Evolutionary conservation across 306 rosid species (phyloP).

Genomic region (Gleditsia sinensis): DNA sequence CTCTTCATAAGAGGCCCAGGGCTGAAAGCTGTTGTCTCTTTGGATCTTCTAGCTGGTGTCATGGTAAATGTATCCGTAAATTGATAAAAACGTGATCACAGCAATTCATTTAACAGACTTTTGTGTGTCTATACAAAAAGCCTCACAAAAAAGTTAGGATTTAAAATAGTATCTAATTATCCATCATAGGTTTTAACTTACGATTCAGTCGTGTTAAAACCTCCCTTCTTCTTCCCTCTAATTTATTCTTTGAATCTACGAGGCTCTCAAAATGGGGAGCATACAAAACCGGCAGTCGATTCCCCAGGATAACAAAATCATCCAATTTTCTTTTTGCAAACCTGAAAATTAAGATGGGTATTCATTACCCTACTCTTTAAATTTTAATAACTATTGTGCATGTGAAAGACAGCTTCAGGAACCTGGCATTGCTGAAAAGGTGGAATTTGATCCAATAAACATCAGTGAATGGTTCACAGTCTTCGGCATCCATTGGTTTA

Average conservation of each 20-base stretch:
- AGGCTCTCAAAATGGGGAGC: slow-evolving; percentile 82
- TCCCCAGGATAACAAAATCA: slow-evolving; percentile 80
- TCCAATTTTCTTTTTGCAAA: slow-evolving; percentile 89
- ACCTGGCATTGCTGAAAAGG: slow-evolving; percentile 83
- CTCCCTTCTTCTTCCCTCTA: slow-evolving; percentile 84
- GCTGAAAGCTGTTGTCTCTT: slow-evolving; percentile 45
- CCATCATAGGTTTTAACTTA: slow-evolving; percentile 38
- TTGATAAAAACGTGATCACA: slow-evolving; percentile 3
- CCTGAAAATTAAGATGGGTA: slow-evolving; percentile 48
- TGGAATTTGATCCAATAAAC: slow-evolving; percentile 85
- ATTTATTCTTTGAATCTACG: slow-evolving; percentile 71
- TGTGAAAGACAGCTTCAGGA: not conserved
- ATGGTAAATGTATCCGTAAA: slow-evolving; percentile 7
- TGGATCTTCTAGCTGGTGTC: slow-evolving; percentile 65
- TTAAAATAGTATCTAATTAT: slow-evolving; percentile 35
- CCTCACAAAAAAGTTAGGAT: not conserved
- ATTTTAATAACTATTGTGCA: not conserved
- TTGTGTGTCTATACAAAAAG: not conserved
- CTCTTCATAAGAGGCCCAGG: slow-evolving; percentile 26
- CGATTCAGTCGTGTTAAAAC: slow-evolving; percentile 63
- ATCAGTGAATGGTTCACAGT: slow-evolving; percentile 83
- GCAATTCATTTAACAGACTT: slow-evolving; percentile 19
- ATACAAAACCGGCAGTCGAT: slow-evolving; percentile 68
- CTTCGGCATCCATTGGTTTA: slow-evolving; percentile 92
- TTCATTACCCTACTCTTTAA: not conserved